Evolutionary conservation across 192 early-diverging fungal species (phyloP).

Genomic region (Coemansia sp.): DNA sequence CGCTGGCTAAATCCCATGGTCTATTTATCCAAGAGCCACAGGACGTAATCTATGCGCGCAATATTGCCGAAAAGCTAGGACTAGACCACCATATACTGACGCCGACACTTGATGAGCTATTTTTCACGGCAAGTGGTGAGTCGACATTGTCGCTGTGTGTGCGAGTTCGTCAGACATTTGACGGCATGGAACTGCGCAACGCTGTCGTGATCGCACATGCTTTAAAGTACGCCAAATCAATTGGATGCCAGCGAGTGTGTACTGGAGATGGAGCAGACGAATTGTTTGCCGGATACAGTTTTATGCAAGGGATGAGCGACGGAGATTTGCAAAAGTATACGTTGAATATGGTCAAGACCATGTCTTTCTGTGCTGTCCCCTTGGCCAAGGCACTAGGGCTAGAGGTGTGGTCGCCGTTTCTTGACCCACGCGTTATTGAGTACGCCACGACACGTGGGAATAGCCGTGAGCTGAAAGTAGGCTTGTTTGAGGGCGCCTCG

Average conservation of each 20-base stretch:
- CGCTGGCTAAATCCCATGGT: not conserved
- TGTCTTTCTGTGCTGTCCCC: constrained; percentile 55
- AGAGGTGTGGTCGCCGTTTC: constrained; percentile 56
- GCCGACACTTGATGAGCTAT: constrained; percentile 43
- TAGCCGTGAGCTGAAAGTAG: constrained; percentile 43
- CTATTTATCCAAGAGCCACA: constrained; percentile 49
- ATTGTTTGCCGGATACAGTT: constrained; percentile 69
- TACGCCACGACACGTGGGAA: constrained; percentile 49
- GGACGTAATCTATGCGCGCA: constrained; percentile 56
- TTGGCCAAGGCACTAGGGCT: constrained; percentile 53
- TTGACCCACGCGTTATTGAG: constrained; percentile 55
- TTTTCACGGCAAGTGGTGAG: constrained; percentile 15
- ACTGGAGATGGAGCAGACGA: constrained; percentile 73
- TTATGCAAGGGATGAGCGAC: constrained; percentile 57
- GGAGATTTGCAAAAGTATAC: constrained; percentile 54
- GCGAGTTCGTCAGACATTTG: constrained; percentile 60
- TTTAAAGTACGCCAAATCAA: constrained; percentile 43
- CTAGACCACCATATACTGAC: constrained; percentile 53
- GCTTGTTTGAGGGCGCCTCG: constrained; percentile 32
- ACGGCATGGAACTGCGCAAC: constrained; percentile 72
- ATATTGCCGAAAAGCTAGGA: constrained; percentile 51
- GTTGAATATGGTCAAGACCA: constrained; percentile 51
- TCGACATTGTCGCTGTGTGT: constrained; percentile 57
- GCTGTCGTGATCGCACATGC: constrained; percentile 59
- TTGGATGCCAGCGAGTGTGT: constrained; percentile 54